Evolutionary conservation across 768 basidiomycete genomes (phyloP).

Genomic region (Exsudoporus frostii): DNA sequence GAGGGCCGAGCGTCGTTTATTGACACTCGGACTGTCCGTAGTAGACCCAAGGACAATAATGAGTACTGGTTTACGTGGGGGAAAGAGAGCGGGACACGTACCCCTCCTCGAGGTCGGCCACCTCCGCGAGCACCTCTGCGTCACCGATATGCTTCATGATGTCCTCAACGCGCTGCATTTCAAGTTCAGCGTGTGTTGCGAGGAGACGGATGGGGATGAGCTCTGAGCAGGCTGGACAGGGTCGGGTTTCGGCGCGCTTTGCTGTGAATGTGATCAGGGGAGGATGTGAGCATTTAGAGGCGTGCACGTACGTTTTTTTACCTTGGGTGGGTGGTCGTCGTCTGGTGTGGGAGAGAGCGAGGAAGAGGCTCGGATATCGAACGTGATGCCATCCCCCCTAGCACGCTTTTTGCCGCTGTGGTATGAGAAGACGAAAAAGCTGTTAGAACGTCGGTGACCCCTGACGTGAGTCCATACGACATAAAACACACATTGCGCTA

Average conservation of each 20-base stretch:
- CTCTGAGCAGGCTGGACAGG: conserved; percentile 75
- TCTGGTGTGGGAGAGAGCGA: conserved; percentile 36
- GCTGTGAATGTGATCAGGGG: conserved; percentile 35
- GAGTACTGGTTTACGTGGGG: conserved; percentile 19
- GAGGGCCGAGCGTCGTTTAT: conserved; percentile 42
- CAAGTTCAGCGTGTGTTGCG: conserved; percentile 58
- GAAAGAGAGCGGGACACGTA: conserved; percentile 30
- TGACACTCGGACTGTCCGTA: conserved; percentile 15
- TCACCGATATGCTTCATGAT: conserved; percentile 66
- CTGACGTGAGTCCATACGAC: not conserved
- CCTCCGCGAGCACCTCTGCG: conserved; percentile 47
- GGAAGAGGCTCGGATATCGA: conserved; percentile 22
- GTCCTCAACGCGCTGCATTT: conserved; percentile 64
- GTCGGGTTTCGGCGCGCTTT: conserved; percentile 70
- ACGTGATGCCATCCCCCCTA: conserved; percentile 16
- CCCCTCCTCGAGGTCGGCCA: conserved; percentile 54
- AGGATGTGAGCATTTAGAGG: not conserved
- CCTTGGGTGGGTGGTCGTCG: conserved; percentile 30
- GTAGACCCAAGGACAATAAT: conserved; percentile 34
- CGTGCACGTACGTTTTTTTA: conserved; percentile 48
- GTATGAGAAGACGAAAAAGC: not conserved
- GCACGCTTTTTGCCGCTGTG: conserved; percentile 52
- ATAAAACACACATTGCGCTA: conserved; percentile 28
- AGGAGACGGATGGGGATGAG: conserved; percentile 71
- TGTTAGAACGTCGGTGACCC: not conserved